These are phyloP conservation scores for Paraconiothyrium sp. DNA, from an alignment of 2,329 filamentous ascomycete species.

Conservation along the genomic window DNA sequence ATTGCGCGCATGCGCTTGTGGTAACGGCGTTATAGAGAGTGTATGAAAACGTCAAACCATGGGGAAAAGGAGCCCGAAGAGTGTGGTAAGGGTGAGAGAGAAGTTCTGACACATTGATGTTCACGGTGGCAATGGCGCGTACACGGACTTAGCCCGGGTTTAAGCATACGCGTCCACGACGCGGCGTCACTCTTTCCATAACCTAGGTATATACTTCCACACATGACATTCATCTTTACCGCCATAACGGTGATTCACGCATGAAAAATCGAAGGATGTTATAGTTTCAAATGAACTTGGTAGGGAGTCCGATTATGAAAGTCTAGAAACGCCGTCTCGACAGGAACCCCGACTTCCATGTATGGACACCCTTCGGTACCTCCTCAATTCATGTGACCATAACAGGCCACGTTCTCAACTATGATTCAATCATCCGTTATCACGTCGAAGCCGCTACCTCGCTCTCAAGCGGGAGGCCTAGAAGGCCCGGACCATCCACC, in stretches of 20 bases:
- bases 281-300: no score
- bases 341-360: no score
- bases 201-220: no score
- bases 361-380: no score
- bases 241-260: neutral
- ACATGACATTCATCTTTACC: neutral
- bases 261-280: no score
- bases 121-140: neutral
- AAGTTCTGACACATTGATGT: neutral
- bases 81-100: constrained; percentile 1
- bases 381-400: no score
- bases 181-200: neutral
- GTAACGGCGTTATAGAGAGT: neutral
- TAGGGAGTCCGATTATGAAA: no score
- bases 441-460: neutral
- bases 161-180: constrained; percentile 5
- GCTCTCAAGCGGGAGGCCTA: neutral
- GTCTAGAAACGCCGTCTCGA: no score
- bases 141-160: constrained; percentile 6
- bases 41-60: neutral
- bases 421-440: neutral
- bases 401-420: neutral
- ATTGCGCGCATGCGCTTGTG: neutral
- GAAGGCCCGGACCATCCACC: neutral
- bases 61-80: neutral